Base-by-base conservation (phyloP, 352 stramenopile species). In the Thraustochytrium sp. region DNA sequence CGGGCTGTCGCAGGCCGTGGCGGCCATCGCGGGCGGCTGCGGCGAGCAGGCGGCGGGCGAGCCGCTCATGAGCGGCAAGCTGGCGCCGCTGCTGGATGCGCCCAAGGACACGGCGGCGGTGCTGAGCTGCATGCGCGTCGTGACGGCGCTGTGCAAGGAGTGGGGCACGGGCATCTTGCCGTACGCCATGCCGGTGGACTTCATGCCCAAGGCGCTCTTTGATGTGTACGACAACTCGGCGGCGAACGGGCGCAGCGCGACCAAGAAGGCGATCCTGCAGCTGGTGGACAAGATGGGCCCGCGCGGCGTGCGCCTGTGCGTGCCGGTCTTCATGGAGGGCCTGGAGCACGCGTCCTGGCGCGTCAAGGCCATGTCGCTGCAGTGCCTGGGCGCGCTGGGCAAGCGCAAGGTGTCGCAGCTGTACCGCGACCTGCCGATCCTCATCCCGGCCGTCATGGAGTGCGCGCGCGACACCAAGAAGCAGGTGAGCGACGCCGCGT, bases 401-500 rank as follows among this genome's bases (percentile, higher is more conserved):
- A 97, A 98, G 86, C 98, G 96, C 89, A 96, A 95, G n/a, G 97
- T 96, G 3, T 97, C 98, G 84, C 97, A 99, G 87, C 92, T 99
- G 37, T 96, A 95, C 23, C 94, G 92, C 29, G 98, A 95, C 87
- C 89, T 99, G 44, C 97, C 97, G 16, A 97, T 98, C 86, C 96
- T 99, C 51, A 96, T 99, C 42, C 97, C 97, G 13, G 98, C 97
- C 86, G 90, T 99, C 36, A 98, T 97, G n/a, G 92, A 96, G 59
- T 95, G 96, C 29, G 94, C 99, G 38, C 95, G 92, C 48, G 97
- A 99, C 88, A 99, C 97, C 53, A 97, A 99, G 82, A 96, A 96
- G 2, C 98, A 98, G 86, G 97, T 99, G 3, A 97, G 97, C 62
- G 94, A 97, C n/a, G 95, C 94, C n/a, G 97, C 96, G 54, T 96